A percentile compares a stretch with the other conserved stretches of the same genome.
Conservation (phyloP, 768 basidiomycete genomes). For the Trametes meyenii region DNA sequence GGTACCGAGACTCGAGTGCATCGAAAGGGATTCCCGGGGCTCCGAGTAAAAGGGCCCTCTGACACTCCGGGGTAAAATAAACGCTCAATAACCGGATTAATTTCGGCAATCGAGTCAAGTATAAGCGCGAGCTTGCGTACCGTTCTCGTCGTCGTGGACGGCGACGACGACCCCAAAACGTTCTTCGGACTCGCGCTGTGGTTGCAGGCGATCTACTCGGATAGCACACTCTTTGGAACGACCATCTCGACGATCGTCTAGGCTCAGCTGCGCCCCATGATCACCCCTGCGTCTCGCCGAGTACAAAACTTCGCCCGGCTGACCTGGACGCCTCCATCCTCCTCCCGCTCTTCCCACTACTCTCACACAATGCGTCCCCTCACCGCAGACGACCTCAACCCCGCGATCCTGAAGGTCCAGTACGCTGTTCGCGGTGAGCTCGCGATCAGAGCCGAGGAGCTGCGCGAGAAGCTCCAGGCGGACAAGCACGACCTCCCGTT, state of each 20-base stretch:
- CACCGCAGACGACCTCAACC: conserved; percentile 77
- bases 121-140: background rate
- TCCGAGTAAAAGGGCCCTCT: background rate
- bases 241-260: conserved; percentile 18
- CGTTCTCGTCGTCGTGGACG: conserved; percentile 16
- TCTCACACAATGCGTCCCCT: conserved; percentile 43
- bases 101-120: background rate
- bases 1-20: too few species aligned
- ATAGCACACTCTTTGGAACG: background rate
- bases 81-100: background rate
- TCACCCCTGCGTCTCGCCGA: conserved; percentile 17
- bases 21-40: background rate
- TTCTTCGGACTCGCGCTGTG: background rate
- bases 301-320: conserved; percentile 23
- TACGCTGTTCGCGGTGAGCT: conserved; percentile 98
- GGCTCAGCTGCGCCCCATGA: conserved; percentile 19
- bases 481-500: conserved; percentile 68
- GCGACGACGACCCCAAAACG: conserved; percentile 14
- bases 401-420: conserved; percentile 81
- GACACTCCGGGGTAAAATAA: background rate
- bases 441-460: conserved; percentile 89
- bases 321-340: conserved; percentile 8
- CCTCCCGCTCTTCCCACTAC: conserved; percentile 14
- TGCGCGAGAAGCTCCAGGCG: conserved; percentile 67
- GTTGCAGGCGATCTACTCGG: conserved; percentile 3